Evolutionary conservation across 2,329 filamentous ascomycete genomes (phyloP).

Genomic region (Pezizomycotina sp.): DNA sequence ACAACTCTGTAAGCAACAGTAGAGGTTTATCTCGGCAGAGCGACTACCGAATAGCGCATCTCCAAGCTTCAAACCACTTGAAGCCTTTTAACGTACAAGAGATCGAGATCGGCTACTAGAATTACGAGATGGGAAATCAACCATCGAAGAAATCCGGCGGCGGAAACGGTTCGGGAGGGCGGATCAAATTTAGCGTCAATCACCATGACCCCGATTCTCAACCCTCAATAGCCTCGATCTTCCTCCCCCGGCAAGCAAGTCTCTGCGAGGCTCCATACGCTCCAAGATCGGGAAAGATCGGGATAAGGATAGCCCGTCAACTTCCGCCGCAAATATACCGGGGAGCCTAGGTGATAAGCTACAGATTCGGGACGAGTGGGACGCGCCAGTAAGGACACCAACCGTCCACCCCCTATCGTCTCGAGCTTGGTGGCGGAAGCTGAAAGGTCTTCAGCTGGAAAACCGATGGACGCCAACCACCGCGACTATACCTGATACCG

Average conservation of each 20-base stretch:
- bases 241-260: slow-evolving; percentile 21
- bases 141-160: slow-evolving; percentile 23
- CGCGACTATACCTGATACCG: slow-evolving; percentile 21
- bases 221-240: slow-evolving; percentile 16
- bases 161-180: slow-evolving; percentile 16
- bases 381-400: slow-evolving; percentile 19
- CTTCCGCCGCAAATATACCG: slow-evolving; percentile 13
- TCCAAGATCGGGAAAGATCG: slow-evolving; percentile 24
- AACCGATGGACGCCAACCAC: slow-evolving; percentile 23
- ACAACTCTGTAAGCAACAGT: background rate
- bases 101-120: slow-evolving; percentile 4
- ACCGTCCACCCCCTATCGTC: slow-evolving; percentile 1
- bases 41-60: slow-evolving; percentile 3
- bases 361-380: slow-evolving; percentile 20
- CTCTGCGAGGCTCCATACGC: slow-evolving; percentile 23
- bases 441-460: slow-evolving; percentile 11
- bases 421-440: slow-evolving; percentile 16
- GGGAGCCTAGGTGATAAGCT: slow-evolving; percentile 20
- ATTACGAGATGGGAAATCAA: slow-evolving; percentile 24
- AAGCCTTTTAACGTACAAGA: slow-evolving; percentile 9
- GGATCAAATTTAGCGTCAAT: slow-evolving; percentile 13
- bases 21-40: slow-evolving; percentile 1
- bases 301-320: slow-evolving; percentile 20
- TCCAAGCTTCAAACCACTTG: slow-evolving; percentile 4
- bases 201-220: slow-evolving; percentile 14